Percentiles rank a stretch among this genome's conserved stretches.
These are phyloP conservation scores for Dicorynia guianensis DNA, from an alignment of 306 rosid species.

Conservation along the genomic window DNA sequence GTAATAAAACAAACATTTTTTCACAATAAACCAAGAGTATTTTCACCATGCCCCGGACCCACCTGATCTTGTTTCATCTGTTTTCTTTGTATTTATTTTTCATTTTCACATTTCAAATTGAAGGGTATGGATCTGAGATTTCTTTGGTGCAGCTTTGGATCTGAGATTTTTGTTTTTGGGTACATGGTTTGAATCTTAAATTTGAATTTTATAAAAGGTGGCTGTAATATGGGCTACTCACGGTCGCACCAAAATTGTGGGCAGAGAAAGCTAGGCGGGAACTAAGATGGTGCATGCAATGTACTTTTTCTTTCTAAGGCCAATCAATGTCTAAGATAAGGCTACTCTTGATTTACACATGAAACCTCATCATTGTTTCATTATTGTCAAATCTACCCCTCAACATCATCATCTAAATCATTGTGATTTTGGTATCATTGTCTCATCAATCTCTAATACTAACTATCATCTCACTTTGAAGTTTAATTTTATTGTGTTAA, in stretches of 20 bases:
- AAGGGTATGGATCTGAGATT: conserved; percentile 39
- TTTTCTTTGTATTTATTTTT: neutral
- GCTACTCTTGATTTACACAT: neutral
- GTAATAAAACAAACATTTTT: too few species aligned
- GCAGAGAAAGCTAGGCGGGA: conserved; percentile 43
- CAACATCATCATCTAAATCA: conserved; percentile 38
- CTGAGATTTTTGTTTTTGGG: too few species aligned
- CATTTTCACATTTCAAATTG: conserved; percentile 44
- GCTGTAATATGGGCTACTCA: neutral
- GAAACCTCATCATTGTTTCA: conserved; percentile 16
- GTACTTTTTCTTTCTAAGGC: too few species aligned
- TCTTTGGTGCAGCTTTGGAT: too few species aligned
- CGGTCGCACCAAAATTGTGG: conserved; percentile 42
- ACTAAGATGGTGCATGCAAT: neutral
- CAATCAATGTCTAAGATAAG: conserved; percentile 22
- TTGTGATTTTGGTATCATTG: conserved; percentile 25
- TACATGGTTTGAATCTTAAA: too few species aligned
- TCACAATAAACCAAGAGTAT: too few species aligned
- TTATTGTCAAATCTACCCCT: conserved; percentile 15
- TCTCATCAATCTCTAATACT: neutral
- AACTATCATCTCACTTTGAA: too few species aligned
- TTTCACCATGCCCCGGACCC: conserved; percentile 31
- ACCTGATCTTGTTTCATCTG: conserved; percentile 28
- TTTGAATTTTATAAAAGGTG: too few species aligned
- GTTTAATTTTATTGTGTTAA: too few species aligned